Percentiles rank a stretch among this genome's conserved stretches.
phyloP scores from a whole-genome alignment of 1,139 yeast genomes.

The Suhomyces taliae region DNA sequence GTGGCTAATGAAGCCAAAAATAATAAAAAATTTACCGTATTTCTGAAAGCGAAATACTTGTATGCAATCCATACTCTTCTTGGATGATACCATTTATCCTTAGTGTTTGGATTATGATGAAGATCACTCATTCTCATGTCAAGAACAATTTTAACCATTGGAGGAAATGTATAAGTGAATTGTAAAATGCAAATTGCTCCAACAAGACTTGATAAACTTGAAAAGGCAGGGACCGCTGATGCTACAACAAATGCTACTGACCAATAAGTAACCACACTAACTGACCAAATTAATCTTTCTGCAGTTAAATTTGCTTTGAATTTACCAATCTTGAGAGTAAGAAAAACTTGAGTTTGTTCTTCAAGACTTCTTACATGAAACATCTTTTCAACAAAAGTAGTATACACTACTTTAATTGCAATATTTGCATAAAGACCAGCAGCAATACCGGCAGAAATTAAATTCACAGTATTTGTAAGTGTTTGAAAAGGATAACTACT shows the following conservation, averaged over 20 bases:
- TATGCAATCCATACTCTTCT: conserved; percentile 1
- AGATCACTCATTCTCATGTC: conserved; percentile 1
- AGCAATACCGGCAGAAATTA: conserved; percentile 1
- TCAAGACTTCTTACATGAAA: conserved; percentile 1
- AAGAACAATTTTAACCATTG: not conserved
- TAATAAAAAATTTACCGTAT: not conserved
- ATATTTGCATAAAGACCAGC: conserved; percentile 3
- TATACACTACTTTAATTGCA: conserved; percentile 1
- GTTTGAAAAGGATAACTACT: conserved; percentile 2
- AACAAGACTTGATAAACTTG: conserved; percentile 1
- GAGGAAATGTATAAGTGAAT: conserved; percentile 4
- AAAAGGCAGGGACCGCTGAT: conserved; percentile 1
- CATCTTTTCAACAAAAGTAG: conserved; percentile 1
- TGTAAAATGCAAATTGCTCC: conserved; percentile 4
- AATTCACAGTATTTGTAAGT: not conserved
- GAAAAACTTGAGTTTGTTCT: not conserved
- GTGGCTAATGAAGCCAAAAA: conserved; percentile 1
- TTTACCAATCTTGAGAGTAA: not conserved
- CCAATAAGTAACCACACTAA: conserved; percentile 2
- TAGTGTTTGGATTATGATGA: not conserved
- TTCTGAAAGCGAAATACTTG: not conserved
- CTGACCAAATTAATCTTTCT: conserved; percentile 1
- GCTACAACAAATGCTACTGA: conserved; percentile 3
- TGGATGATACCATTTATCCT: not conserved
- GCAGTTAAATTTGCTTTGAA: not conserved